Conservation (phyloP, 1,284 basidiomycete species). For the Tilletia caries region DNA sequence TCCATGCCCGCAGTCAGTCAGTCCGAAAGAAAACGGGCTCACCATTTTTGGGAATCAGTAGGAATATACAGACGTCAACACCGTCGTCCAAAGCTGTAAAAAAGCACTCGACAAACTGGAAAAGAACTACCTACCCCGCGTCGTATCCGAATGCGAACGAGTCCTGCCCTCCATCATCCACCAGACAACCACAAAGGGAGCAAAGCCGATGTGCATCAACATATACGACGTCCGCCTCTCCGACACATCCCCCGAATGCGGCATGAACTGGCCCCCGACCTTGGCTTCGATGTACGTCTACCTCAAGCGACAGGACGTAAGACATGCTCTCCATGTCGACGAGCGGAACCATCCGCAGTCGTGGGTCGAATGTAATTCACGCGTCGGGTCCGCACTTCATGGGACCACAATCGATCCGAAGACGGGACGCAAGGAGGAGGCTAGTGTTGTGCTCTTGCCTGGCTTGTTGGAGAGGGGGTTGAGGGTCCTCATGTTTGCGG, state of each 20-base stretch:
- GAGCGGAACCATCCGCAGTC: constrained; percentile 66
- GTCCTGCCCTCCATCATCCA: constrained; percentile 60
- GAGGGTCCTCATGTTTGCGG: constrained; percentile 84
- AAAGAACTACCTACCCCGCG: constrained; percentile 55
- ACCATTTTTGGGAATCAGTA: constrained; percentile 14
- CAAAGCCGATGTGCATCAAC: constrained; percentile 74
- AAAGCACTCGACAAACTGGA: constrained; percentile 55
- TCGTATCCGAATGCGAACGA: constrained; percentile 65
- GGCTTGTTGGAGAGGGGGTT: constrained; percentile 69
- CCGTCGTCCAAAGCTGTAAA: constrained; percentile 67
- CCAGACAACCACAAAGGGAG: not conserved
- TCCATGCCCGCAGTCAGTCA: no score
- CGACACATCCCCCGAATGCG: constrained; percentile 82
- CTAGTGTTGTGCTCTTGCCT: constrained; percentile 76
- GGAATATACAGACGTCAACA: constrained; percentile 66
- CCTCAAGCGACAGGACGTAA: constrained; percentile 77
- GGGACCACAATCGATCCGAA: constrained; percentile 17
- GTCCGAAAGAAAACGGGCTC: no score
- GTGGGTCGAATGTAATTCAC: constrained; percentile 82
- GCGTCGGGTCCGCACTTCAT: constrained; percentile 66
- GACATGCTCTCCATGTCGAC: constrained; percentile 74
- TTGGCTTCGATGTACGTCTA: constrained; percentile 73
- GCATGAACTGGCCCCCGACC: constrained; percentile 98
- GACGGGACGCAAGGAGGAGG: constrained; percentile 56
- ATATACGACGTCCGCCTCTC: constrained; percentile 88